phyloP scores from a whole-genome alignment of 2,329 filamentous ascomycete species.

The Pezicula rhizophila region DNA sequence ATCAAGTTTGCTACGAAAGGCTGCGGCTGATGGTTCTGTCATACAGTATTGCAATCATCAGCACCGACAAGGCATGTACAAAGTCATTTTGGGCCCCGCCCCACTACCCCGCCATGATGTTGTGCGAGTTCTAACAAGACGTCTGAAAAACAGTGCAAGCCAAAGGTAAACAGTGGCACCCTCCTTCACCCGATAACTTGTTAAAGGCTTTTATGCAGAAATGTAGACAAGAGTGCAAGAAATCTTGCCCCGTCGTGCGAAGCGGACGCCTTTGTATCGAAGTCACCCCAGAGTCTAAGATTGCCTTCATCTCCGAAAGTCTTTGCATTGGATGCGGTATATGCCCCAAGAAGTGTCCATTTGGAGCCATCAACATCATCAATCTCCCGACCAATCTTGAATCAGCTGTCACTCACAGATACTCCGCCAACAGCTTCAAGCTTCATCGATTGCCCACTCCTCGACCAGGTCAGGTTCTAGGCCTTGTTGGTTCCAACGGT shows the following conservation, averaged over 20 bases:
- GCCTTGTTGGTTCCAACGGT: constrained; percentile 98
- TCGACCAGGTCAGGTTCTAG: constrained; percentile 88
- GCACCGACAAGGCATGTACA: constrained; percentile 80
- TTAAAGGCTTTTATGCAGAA: constrained; percentile 52
- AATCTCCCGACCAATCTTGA: constrained; percentile 99
- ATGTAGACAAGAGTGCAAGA: constrained; percentile 99
- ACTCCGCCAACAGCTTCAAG: constrained; percentile 99
- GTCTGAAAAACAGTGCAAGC: constrained; percentile 63
- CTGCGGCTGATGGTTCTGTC: neutral
- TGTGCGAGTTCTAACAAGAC: constrained; percentile 32
- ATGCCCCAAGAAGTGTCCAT: constrained; percentile 98
- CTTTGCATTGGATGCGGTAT: constrained; percentile 99
- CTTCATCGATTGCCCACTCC: constrained; percentile 95
- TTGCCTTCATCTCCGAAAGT: constrained; percentile 95
- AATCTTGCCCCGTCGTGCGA: constrained; percentile 93
- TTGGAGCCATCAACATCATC: constrained; percentile 99
- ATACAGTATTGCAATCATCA: constrained; percentile 93
- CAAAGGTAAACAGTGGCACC: constrained; percentile 54
- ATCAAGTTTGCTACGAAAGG: neutral
- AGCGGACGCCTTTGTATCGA: constrained; percentile 98
- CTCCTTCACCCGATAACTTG: constrained; percentile 15
- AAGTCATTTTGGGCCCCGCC: constrained; percentile 30
- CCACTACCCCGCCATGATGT: constrained; percentile 28
- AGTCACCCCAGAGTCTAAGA: constrained; percentile 79
- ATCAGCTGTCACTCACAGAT: constrained; percentile 94